Conservation (phyloP, 192 early-diverging fungal genomes). For the Backusella macrospora region DNA sequence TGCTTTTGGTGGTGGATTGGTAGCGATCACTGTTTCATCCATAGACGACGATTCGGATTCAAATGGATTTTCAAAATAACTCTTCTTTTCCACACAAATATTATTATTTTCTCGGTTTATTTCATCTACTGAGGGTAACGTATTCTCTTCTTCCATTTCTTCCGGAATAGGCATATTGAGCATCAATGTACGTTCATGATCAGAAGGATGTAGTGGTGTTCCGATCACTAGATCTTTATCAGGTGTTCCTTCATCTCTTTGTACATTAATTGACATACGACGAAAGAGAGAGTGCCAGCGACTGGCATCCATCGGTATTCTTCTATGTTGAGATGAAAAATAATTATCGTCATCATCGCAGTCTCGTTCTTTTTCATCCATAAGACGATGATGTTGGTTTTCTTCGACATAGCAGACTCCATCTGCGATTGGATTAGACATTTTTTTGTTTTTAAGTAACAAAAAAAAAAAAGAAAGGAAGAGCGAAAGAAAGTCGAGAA, state of each 20-base stretch:
- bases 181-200: constrained; percentile 28
- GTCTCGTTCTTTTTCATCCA: neutral
- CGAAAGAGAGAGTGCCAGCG: constrained; percentile 29
- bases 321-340: neutral
- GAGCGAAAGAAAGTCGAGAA: neutral
- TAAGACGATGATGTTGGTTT: neutral
- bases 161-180: constrained; percentile 21
- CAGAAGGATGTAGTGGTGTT: constrained; percentile 19
- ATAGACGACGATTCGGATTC: constrained; percentile 24
- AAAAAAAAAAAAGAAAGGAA: neutral
- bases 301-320: neutral
- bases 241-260: constrained; percentile 27
- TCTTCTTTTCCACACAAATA: constrained; percentile 17
- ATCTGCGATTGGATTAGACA: constrained; percentile 5
- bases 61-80: constrained; percentile 41
- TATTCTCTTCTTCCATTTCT: constrained; percentile 17
- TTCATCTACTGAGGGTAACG: constrained; percentile 39
- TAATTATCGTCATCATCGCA: neutral
- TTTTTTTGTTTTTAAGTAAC: neutral
- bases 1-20: neutral
- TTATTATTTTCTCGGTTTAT: constrained; percentile 16
- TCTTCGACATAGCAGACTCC: constrained; percentile 3
- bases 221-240: constrained; percentile 21
- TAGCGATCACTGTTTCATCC: neutral
- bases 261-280: constrained; percentile 30